Evolutionary conservation across 1,284 basidiomycete species (phyloP).

Genomic region (Phlebopus sp.): DNA sequence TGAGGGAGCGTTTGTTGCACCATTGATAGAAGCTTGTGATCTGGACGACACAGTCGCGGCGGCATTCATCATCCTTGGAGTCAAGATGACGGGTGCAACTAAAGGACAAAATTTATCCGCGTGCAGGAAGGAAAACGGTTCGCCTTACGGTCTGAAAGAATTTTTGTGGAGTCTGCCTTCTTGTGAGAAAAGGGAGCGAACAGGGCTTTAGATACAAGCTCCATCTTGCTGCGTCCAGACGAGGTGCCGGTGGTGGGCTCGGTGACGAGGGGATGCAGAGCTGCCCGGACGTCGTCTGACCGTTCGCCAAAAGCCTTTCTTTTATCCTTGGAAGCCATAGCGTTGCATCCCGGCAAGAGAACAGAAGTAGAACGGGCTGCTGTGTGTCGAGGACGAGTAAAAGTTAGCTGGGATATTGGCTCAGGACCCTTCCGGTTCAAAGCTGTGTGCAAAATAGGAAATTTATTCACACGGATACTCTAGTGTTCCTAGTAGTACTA

Average conservation of each 20-base stretch:
- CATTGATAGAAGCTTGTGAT: constrained; percentile 41
- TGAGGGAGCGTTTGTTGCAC: constrained; percentile 35
- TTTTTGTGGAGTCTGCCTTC: constrained; percentile 64
- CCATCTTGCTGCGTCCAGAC: constrained; percentile 40
- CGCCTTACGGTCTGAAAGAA: constrained; percentile 68
- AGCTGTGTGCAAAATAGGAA: not conserved
- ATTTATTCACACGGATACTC: too few species aligned
- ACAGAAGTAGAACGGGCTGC: not conserved
- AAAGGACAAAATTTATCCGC: constrained; percentile 9
- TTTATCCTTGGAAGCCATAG: constrained; percentile 14
- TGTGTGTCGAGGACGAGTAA: not conserved
- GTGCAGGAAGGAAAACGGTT: not conserved
- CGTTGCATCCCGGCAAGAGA: constrained; percentile 21
- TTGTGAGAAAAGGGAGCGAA: constrained; percentile 64
- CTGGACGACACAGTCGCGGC: constrained; percentile 60
- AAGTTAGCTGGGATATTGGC: not conserved
- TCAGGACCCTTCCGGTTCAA: not conserved
- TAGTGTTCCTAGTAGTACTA: too few species aligned
- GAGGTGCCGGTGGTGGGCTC: constrained; percentile 8
- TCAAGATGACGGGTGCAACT: constrained; percentile 93
- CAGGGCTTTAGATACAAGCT: constrained; percentile 63
- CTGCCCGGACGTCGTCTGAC: constrained; percentile 31
- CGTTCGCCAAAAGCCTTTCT: constrained; percentile 10
- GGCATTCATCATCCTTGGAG: constrained; percentile 72
- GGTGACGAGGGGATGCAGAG: constrained; percentile 37